These are phyloP conservation scores for Termitomyces titanicus DNA, from an alignment of 768 basidiomycete genomes.

Conservation along the genomic window DNA sequence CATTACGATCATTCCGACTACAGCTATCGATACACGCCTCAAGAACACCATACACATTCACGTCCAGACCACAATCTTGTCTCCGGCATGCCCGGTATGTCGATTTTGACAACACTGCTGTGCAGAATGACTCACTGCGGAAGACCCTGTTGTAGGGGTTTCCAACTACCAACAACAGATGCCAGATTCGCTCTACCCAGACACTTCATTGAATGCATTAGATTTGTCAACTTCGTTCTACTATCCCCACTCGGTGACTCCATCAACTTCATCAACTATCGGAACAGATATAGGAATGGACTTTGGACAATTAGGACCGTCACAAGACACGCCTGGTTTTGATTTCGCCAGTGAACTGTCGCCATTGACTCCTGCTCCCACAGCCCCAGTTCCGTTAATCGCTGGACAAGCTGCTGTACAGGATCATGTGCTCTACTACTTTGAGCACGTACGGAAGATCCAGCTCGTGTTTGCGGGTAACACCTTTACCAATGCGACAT, in stretches of 20 bases:
- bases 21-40: slow-evolving; percentile 20
- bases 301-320: slow-evolving; percentile 25
- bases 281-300: slow-evolving; percentile 25
- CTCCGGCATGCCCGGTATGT: slow-evolving; percentile 44
- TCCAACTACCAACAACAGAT: slow-evolving; percentile 38
- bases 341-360: slow-evolving; percentile 29
- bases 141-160: slow-evolving; percentile 24
- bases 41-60: slow-evolving; percentile 16
- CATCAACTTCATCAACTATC: slow-evolving; percentile 24
- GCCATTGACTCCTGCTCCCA: slow-evolving; percentile 9
- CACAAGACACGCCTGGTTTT: slow-evolving; percentile 30
- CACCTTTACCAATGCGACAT: slow-evolving; percentile 58
- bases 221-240: slow-evolving; percentile 27
- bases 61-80: slow-evolving; percentile 27
- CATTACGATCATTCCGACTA: slow-evolving; percentile 22
- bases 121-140: slow-evolving; percentile 16
- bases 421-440: slow-evolving; percentile 70
- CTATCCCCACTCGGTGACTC: slow-evolving; percentile 23
- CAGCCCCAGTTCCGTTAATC: slow-evolving; percentile 20
- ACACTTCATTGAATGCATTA: slow-evolving; percentile 25
- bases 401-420: slow-evolving; percentile 40
- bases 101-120: slow-evolving; percentile 11
- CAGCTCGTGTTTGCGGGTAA: slow-evolving; percentile 67
- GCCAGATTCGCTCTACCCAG: slow-evolving; percentile 29
- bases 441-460: slow-evolving; percentile 63